phyloP scores from a whole-genome alignment of 2,329 filamentous ascomycete genomes.

The Neofusicoccum ribis region DNA sequence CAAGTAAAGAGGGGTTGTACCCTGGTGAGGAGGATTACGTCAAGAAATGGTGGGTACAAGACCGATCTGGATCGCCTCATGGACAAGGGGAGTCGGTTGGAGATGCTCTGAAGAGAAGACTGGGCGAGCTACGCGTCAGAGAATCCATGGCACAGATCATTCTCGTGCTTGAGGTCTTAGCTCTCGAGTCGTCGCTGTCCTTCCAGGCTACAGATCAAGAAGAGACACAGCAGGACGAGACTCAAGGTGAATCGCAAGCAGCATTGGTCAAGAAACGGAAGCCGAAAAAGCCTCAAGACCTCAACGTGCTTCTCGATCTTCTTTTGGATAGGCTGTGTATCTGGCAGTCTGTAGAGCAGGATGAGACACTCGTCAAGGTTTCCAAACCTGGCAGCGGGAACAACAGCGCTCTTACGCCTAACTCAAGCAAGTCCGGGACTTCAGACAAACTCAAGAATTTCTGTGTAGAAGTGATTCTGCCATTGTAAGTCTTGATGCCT shows the following conservation, averaged over 20 bases:
- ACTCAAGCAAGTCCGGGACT: conserved; percentile 27
- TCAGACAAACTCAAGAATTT: conserved; percentile 72
- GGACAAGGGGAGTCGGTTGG: conserved; percentile 39
- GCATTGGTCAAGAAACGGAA: conserved; percentile 40
- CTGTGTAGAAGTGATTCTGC: conserved; percentile 76
- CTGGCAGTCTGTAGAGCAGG: conserved; percentile 74
- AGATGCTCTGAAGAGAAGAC: conserved; percentile 61
- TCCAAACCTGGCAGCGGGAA: conserved; percentile 26
- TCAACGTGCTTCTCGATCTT: conserved; percentile 67
- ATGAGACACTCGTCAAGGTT: conserved; percentile 43
- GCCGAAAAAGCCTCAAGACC: conserved; percentile 64
- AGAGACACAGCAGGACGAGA: conserved; percentile 23
- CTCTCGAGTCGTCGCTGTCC: conserved; percentile 58
- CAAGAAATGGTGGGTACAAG: conserved; percentile 67
- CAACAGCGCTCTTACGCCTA: conserved; percentile 26
- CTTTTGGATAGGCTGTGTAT: conserved; percentile 78
- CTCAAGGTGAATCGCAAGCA: conserved; percentile 21
- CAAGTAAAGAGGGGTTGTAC: conserved; percentile 69
- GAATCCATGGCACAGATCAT: conserved; percentile 83
- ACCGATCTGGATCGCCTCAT: conserved; percentile 5
- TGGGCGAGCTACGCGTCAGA: conserved; percentile 67
- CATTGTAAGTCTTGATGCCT: conserved; percentile 60
- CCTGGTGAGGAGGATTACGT: conserved; percentile 65
- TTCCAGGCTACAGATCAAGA: conserved; percentile 33
- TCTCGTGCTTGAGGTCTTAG: conserved; percentile 73